phyloP scores from a whole-genome alignment of 2,329 filamentous ascomycete species.

The Cladophialophora immunda region DNA sequence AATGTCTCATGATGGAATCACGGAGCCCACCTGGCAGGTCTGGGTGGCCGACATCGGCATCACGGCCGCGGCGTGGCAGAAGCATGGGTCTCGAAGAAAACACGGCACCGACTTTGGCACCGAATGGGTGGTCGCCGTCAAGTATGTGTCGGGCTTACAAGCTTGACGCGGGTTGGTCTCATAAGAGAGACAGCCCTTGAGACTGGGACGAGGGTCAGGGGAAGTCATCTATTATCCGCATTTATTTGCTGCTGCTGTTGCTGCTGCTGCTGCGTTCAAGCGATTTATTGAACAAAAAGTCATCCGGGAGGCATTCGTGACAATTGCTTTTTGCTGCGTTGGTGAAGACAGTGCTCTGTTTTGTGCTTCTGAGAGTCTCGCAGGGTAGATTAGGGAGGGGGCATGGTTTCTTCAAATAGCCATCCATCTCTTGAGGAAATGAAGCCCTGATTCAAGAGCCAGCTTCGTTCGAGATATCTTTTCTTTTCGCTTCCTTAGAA shows the following conservation, averaged over 20 bases:
- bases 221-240: neutral
- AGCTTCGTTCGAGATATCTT: too few species aligned
- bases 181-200: neutral
- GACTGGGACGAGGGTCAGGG: neutral
- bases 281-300: neutral
- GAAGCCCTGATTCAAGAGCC: too few species aligned
- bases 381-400: too few species aligned
- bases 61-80: constrained; percentile 43
- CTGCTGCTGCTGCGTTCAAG: constrained; percentile 7
- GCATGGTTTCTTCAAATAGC: too few species aligned
- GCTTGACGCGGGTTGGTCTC: neutral
- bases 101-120: constrained; percentile 89
- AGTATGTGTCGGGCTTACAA: constrained; percentile 30
- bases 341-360: too few species aligned
- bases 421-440: too few species aligned
- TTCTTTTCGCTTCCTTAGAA: too few species aligned
- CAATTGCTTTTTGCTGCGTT: too few species aligned
- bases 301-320: neutral
- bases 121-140: constrained; percentile 75
- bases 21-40: constrained; percentile 70
- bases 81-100: constrained; percentile 59
- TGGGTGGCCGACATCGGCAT: constrained; percentile 85
- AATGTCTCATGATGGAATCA: constrained; percentile 63
- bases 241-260: neutral
- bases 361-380: too few species aligned